These are phyloP conservation scores for Alternaria longipes DNA, from an alignment of 2,329 filamentous ascomycete species.

Conservation along the genomic window DNA sequence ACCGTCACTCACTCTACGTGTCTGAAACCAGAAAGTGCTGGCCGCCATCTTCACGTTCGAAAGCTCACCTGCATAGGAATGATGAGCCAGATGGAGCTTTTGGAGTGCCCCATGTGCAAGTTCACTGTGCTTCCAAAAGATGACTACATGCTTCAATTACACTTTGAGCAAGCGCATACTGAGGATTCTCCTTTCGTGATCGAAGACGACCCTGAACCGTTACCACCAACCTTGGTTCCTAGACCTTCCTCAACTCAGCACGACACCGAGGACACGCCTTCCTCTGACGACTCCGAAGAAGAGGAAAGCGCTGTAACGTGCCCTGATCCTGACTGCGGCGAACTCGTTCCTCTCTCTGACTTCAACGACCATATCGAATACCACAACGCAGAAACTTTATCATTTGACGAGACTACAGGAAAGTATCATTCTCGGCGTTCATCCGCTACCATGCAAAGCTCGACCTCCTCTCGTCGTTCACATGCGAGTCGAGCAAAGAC, in stretches of 20 bases:
- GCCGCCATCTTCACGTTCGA: slow-evolving; percentile 4
- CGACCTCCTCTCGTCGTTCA: slow-evolving; percentile 23
- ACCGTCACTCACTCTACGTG: background rate
- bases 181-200: slow-evolving; percentile 50
- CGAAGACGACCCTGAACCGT: slow-evolving; percentile 41
- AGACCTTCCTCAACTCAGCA: slow-evolving; percentile 30
- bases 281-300: slow-evolving; percentile 42
- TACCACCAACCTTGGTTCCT: slow-evolving; percentile 33
- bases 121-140: slow-evolving; percentile 40
- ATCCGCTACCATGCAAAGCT: slow-evolving; percentile 43
- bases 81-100: slow-evolving; percentile 29
- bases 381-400: slow-evolving; percentile 54
- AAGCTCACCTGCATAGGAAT: slow-evolving; percentile 19
- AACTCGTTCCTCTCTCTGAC: slow-evolving; percentile 53
- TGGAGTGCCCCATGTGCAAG: slow-evolving; percentile 50
- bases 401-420: slow-evolving; percentile 46
- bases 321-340: slow-evolving; percentile 55
- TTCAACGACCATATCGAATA: slow-evolving; percentile 59
- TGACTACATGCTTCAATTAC: slow-evolving; percentile 50
- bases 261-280: slow-evolving; percentile 34
- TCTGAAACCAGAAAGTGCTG: slow-evolving; percentile 4
- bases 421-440: slow-evolving; percentile 47
- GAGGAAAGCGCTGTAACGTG: slow-evolving; percentile 50
- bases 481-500: slow-evolving; percentile 26
- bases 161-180: slow-evolving; percentile 53